Evolutionary conservation across 331 rosid genomes (phyloP), one percentile per base, ranked within the genome.

Genomic region (Acacia pycnantha): DNA sequence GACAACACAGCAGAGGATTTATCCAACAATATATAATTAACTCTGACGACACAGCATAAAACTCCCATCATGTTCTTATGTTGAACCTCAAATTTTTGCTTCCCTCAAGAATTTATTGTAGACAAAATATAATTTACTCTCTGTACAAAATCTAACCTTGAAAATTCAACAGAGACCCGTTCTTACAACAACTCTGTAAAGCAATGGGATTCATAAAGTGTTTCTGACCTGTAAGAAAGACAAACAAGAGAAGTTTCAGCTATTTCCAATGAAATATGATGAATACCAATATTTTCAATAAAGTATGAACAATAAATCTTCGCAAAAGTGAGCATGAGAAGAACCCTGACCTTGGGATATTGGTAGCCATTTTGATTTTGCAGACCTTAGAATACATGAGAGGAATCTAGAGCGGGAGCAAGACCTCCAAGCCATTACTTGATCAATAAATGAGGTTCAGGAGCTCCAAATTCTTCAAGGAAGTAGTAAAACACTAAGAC

Each of bases 101-200:
- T 83, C 66, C 70, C 35, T 83, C 9, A 53, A 79, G 81, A 77
- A 84, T 46, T 46, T 15, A 18, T 79, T 61, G 66, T 64, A 13
- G 18, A 31, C 54, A 62, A 29, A 50, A n/a, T 47, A 61, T 26
- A 18, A 16, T 56, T 56, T 15, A n/a, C 2, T 4, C 27, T 72
- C 26, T 21, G 13, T 12, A 29, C 18, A 50, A 70, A 80, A 69
- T 47, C 86, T 74, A 65, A 90, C 94, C 97, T 87, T 89, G 98
- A 85, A 87, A 86, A 29, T 76, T 79, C 71, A 81, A 71, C 51
- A 61, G 70, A 70, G 84, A 74, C 54, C 82, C 84, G 75, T 18
- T 70, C 33, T 8, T 18, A 47, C 51, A 48, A 40, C 76, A 83
- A 77, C 79, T 72, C 61, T 41, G 59, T 29, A 82, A 84, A 12